Conservation (phyloP, 352 stramenopile genomes). For the Achlya hypogyna region DNA sequence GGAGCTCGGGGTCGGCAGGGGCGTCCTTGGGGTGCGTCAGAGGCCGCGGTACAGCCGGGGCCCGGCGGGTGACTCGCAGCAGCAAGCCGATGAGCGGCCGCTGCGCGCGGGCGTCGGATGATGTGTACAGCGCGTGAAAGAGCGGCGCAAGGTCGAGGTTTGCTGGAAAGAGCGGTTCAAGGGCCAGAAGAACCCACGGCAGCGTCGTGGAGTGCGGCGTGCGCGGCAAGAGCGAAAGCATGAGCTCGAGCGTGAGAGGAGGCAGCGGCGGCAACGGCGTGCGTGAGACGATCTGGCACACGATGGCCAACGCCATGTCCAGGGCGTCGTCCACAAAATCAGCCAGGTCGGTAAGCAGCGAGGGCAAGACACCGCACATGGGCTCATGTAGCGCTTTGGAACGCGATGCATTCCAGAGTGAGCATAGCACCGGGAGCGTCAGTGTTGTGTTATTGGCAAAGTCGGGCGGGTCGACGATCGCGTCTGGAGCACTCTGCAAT, state of each 20-base stretch:
- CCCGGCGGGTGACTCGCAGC: not conserved
- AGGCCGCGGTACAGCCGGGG: too few relatives aligned
- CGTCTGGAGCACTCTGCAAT: not conserved
- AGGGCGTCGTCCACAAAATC: not conserved
- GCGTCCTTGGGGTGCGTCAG: not conserved
- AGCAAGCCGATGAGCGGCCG: not conserved
- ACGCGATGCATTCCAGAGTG: slow-evolving; percentile 1
- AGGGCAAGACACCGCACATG: not conserved
- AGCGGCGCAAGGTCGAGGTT: not conserved
- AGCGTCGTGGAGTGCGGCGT: not conserved
- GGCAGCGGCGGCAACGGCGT: not conserved
- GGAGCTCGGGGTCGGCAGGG: not conserved
- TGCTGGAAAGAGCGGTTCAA: not conserved
- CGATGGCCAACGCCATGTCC: not conserved
- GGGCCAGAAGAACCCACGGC: not conserved
- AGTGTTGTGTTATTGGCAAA: too few relatives aligned
- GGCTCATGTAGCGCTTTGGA: not conserved
- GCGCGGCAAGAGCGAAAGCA: too few relatives aligned
- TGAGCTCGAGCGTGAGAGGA: too few relatives aligned
- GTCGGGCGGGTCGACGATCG: not conserved
- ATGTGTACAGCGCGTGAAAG: not conserved
- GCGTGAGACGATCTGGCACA: not conserved
- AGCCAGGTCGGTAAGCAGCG: not conserved
- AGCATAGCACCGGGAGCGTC: not conserved
- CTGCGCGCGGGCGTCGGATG: not conserved